Percentiles rank a stretch among this genome's conserved stretches.
These are phyloP conservation scores for Fusarium sublunatum DNA, from an alignment of 2,329 filamentous ascomycete genomes.

Conservation along the genomic window DNA sequence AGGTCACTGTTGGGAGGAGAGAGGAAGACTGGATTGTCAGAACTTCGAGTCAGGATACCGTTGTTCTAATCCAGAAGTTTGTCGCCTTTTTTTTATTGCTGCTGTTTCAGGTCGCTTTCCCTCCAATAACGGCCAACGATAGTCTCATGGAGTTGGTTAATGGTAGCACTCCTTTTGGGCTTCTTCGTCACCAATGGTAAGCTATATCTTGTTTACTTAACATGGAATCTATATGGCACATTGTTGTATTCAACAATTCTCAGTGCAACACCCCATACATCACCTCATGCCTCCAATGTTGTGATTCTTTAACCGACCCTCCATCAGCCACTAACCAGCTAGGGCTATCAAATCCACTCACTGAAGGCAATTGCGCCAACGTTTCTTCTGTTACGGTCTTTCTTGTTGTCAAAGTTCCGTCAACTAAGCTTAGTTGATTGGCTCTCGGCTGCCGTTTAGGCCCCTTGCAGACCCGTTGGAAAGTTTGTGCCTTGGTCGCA, in stretches of 20 bases:
- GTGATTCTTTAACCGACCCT: conserved; percentile 9
- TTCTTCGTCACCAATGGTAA: conserved; percentile 13
- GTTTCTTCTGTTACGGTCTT: conserved; percentile 22
- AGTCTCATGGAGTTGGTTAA: conserved; percentile 2
- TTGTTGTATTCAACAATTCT: conserved; percentile 9
- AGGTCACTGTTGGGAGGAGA: conserved; percentile 4
- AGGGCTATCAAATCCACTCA: conserved; percentile 10
- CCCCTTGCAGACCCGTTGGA: conserved; percentile 34
- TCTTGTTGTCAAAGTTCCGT: conserved; percentile 19
- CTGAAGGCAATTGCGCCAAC: conserved; percentile 17
- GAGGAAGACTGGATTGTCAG: conserved; percentile 4
- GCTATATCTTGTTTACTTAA: background rate
- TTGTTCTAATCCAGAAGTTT: conserved; percentile 29
- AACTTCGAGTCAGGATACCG: conserved; percentile 5
- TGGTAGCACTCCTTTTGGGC: background rate
- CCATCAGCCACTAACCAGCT: conserved; percentile 11
- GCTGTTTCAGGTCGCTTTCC: conserved; percentile 4
- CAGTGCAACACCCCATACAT: background rate
- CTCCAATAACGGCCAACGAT: background rate
- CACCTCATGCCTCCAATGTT: conserved; percentile 5
- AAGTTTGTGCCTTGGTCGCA: conserved; percentile 34
- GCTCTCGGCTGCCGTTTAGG: conserved; percentile 12
- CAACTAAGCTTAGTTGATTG: conserved; percentile 26
- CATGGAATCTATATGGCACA: background rate
- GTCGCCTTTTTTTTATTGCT: background rate